These are phyloP conservation scores for Keithomyces neogunnii DNA, from an alignment of 2,329 filamentous ascomycete species.

Conservation along the genomic window DNA sequence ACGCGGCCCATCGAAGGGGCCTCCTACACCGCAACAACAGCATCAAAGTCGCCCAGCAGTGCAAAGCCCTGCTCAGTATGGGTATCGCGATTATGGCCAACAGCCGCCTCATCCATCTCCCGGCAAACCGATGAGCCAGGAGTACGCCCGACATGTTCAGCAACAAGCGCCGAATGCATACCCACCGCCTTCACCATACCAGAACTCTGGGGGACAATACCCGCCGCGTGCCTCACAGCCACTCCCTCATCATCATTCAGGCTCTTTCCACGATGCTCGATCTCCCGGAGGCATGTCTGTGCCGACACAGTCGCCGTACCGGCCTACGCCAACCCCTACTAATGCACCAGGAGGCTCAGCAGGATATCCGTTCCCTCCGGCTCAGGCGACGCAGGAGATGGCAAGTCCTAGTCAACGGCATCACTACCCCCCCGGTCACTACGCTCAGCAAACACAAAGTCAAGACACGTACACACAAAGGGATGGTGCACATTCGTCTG, in stretches of 20 bases:
- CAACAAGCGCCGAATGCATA: slow-evolving; percentile 25
- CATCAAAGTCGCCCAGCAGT: slow-evolving; percentile 21
- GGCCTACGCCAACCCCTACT: slow-evolving; percentile 37
- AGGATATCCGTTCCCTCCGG: slow-evolving; percentile 43
- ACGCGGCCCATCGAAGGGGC: slow-evolving; percentile 24
- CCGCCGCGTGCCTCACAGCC: slow-evolving; percentile 33
- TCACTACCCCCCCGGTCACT: slow-evolving; percentile 38
- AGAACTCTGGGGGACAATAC: slow-evolving; percentile 30
- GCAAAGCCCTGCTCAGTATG: slow-evolving; percentile 34
- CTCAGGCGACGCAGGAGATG: slow-evolving; percentile 32
- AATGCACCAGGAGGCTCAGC: slow-evolving; percentile 28
- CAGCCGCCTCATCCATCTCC: slow-evolving; percentile 36
- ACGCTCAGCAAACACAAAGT: slow-evolving; percentile 31
- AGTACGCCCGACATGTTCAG: slow-evolving; percentile 29
- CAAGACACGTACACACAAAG: slow-evolving; percentile 39
- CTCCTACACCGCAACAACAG: slow-evolving; percentile 23
- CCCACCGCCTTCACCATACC: slow-evolving; percentile 29
- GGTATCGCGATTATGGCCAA: slow-evolving; percentile 43
- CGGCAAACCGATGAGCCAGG: slow-evolving; percentile 33
- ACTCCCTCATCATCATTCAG: slow-evolving; percentile 28
- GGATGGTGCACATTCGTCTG: slow-evolving; percentile 22
- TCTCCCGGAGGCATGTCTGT: slow-evolving; percentile 33
- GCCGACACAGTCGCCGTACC: slow-evolving; percentile 36
- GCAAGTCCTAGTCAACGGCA: slow-evolving; percentile 44
- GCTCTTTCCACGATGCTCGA: slow-evolving; percentile 36